Evolutionary conservation across 805 yeast species (phyloP).

Genomic region (Cyberlindnera lachancei): DNA sequence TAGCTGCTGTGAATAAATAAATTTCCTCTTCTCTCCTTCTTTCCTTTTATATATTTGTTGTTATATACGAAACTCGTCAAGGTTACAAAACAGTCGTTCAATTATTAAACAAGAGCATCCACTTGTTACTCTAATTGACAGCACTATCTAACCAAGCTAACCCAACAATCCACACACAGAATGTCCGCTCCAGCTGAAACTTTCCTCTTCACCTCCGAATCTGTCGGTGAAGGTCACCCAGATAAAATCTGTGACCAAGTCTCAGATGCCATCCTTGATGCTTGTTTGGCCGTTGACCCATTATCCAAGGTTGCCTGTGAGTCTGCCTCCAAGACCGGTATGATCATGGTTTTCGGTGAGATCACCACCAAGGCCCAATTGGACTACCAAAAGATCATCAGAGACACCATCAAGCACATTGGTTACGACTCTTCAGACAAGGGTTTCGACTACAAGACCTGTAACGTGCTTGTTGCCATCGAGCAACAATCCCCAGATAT

Average conservation of each 20-base stretch:
- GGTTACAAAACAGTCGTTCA: too few species aligned
- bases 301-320: conserved; percentile 98
- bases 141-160: too few species aligned
- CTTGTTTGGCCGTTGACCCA: conserved; percentile 93
- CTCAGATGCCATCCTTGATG: conserved; percentile 95
- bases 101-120: too few species aligned
- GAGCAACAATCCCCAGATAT: conserved; percentile 99
- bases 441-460: conserved; percentile 98
- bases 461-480: conserved; percentile 97
- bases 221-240: conserved; percentile 94
- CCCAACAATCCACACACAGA: too few species aligned
- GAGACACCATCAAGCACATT: conserved; percentile 97
- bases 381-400: conserved; percentile 95
- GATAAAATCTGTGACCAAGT: conserved; percentile 98
- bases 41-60: neutral
- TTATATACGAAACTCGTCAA: neutral
- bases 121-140: too few species aligned
- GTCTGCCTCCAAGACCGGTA: conserved; percentile 98
- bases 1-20: too few species aligned
- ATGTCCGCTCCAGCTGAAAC: conserved; percentile 28
- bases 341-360: conserved; percentile 99
- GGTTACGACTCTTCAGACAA: conserved; percentile 94
- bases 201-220: conserved; percentile 74
- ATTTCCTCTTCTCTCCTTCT: neutral
- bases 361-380: conserved; percentile 93